A percentile compares a stretch with the other conserved stretches of the same genome.
Evolutionary conservation across 306 rosid genomes (phyloP).

Genomic region (Inga leiocalycina): DNA sequence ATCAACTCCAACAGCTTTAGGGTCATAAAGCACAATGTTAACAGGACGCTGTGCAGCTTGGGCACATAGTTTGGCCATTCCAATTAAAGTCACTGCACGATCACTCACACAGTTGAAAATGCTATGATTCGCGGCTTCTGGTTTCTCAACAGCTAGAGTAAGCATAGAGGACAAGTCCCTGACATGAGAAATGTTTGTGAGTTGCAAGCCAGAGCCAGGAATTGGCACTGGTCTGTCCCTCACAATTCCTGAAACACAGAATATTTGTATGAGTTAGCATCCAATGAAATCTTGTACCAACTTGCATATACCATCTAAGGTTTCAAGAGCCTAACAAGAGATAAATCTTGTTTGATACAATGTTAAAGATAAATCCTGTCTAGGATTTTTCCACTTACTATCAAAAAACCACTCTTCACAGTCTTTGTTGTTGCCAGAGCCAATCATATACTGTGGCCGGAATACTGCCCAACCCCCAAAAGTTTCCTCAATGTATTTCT

Average conservation of each 20-base stretch:
- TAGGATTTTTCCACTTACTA: conserved; percentile 48
- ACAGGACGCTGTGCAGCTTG: conserved; percentile 84
- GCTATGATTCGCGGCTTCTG: conserved; percentile 62
- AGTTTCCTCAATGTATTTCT: conserved; percentile 71
- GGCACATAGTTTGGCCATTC: conserved; percentile 89
- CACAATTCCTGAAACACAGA: conserved; percentile 68
- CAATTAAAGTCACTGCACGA: conserved; percentile 89
- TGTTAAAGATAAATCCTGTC: neutral
- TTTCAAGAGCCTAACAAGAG: neutral
- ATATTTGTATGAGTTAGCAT: neutral
- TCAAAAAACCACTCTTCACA: conserved; percentile 98
- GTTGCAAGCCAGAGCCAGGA: conserved; percentile 92
- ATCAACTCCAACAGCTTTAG: conserved; percentile 79
- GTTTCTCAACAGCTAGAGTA: conserved; percentile 80
- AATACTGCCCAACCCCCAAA: conserved; percentile 74
- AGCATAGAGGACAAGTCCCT: conserved; percentile 88
- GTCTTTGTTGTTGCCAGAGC: conserved; percentile 98
- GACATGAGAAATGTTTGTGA: conserved; percentile 80
- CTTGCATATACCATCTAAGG: neutral
- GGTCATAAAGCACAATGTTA: conserved; percentile 83
- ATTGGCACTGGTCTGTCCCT: conserved; percentile 86
- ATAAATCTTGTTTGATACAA: neutral
- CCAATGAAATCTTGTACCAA: neutral
- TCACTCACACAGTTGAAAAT: conserved; percentile 84
- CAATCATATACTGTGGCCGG: conserved; percentile 89